Conservation (phyloP, 1,139 yeast species). For the Candida albicans region DNA sequence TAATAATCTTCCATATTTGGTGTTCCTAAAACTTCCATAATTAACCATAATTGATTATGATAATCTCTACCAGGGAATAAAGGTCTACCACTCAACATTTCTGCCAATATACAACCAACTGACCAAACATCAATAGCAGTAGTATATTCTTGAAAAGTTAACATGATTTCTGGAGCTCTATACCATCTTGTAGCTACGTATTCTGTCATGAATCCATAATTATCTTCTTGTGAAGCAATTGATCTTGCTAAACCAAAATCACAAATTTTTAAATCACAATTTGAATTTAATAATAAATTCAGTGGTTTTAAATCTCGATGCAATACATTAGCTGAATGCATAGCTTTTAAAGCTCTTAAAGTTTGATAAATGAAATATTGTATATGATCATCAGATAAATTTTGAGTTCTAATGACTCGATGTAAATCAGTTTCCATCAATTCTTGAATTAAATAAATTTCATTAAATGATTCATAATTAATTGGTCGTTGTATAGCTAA, state of each 20-base stretch:
- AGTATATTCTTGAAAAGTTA: constrained; percentile 66
- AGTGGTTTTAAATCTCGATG: constrained; percentile 45
- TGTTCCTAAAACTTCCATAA: constrained; percentile 63
- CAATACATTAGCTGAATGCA: constrained; percentile 56
- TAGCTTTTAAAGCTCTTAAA: constrained; percentile 59
- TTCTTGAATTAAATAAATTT: constrained; percentile 70
- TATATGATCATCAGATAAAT: constrained; percentile 61
- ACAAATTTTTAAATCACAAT: constrained; percentile 48
- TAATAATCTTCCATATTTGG: constrained; percentile 59
- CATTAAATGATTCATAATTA: constrained; percentile 47
- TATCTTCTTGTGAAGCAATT: constrained; percentile 35
- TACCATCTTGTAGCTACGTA: constrained; percentile 83
- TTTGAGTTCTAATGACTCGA: constrained; percentile 53
- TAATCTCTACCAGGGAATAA: constrained; percentile 81
- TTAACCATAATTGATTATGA: constrained; percentile 62
- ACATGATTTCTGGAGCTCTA: constrained; percentile 77
- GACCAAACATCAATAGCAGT: constrained; percentile 79
- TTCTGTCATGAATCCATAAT: constrained; percentile 53
- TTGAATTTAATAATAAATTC: constrained; percentile 34
- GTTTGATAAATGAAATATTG: constrained; percentile 69
- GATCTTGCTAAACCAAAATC: constrained; percentile 57
- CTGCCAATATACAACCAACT: constrained; percentile 75
- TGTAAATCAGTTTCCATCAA: constrained; percentile 70
- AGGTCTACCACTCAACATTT: constrained; percentile 60
- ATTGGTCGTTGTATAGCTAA: constrained; percentile 41